A percentile compares a stretch with the other conserved stretches of the same genome.
Evolutionary conservation across 2,329 filamentous ascomycete species (phyloP).

Genomic region (Chaetoscypha palmicola): DNA sequence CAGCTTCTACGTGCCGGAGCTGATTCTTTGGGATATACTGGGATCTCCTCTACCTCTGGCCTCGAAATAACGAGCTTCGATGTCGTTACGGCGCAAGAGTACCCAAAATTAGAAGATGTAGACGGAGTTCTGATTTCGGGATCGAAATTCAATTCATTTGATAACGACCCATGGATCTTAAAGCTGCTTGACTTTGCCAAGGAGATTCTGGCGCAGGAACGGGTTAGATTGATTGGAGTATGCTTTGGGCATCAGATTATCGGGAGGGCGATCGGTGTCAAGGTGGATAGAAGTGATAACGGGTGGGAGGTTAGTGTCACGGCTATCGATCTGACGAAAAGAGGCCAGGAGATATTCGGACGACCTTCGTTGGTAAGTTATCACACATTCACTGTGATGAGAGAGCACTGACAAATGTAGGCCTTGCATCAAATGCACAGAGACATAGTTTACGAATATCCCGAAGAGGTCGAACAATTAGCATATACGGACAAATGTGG

Average conservation of each 20-base stretch:
- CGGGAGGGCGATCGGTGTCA: conserved; percentile 60
- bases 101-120: conserved; percentile 65
- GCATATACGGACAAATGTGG: conserved; percentile 60
- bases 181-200: conserved; percentile 63
- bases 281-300: conserved; percentile 56
- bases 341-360: conserved; percentile 67
- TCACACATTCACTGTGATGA: background rate
- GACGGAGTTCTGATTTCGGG: conserved; percentile 83
- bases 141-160: conserved; percentile 66
- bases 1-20: conserved; percentile 50
- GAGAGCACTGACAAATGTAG: conserved; percentile 34
- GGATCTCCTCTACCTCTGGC: conserved; percentile 33
- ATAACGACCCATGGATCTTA: conserved; percentile 68
- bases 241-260: conserved; percentile 89
- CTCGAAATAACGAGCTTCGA: conserved; percentile 34
- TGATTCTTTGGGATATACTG: conserved; percentile 37
- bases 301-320: conserved; percentile 82
- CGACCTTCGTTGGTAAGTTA: conserved; percentile 47
- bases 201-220: conserved; percentile 49
- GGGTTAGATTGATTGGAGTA: conserved; percentile 67
- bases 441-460: conserved; percentile 63
- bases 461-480: conserved; percentile 53
- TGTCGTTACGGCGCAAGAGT: conserved; percentile 50
- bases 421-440: conserved; percentile 80
- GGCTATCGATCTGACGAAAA: conserved; percentile 57